These are phyloP conservation scores for Daldinia caldariorum DNA, from an alignment of 495 filamentous ascomycete genomes.

Conservation along the genomic window DNA sequence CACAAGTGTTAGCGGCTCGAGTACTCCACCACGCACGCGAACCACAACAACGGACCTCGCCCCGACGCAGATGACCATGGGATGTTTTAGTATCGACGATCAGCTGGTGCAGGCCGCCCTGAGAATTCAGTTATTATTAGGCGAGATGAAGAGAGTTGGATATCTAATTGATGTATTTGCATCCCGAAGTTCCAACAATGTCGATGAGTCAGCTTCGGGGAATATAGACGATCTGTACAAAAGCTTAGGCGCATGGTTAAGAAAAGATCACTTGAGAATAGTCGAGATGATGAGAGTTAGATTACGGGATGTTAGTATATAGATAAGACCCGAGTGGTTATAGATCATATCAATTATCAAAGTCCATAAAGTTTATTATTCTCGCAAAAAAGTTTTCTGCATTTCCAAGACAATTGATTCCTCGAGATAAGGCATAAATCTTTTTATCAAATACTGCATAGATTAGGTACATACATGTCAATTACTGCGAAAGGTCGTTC, in stretches of 20 bases:
- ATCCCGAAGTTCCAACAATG: neutral
- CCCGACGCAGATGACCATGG: slow-evolving; percentile 8
- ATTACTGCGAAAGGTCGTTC: too few relatives aligned
- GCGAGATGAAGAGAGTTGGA: slow-evolving; percentile 4
- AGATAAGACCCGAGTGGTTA: neutral
- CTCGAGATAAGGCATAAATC: neutral
- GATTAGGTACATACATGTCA: too few relatives aligned
- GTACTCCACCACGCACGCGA: neutral
- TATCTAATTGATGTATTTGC: slow-evolving; percentile 1
- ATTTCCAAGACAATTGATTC: neutral
- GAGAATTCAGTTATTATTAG: slow-evolving; percentile 6
- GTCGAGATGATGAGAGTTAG: slow-evolving; percentile 3
- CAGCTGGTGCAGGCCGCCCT: slow-evolving; percentile 4
- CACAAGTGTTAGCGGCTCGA: neutral
- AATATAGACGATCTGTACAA: slow-evolving; percentile 4
- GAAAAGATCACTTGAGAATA: slow-evolving; percentile 1
- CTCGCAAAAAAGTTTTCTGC: neutral
- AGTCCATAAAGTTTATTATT: neutral
- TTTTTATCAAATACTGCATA: neutral
- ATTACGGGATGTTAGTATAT: slow-evolving; percentile 3
- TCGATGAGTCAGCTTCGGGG: neutral
- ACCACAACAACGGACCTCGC: neutral
- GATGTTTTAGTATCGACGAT: slow-evolving; percentile 1
- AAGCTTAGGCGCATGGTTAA: neutral
- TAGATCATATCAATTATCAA: neutral